Conservation (phyloP, 805 yeast species). For the Candida ponderosae region DNA sequence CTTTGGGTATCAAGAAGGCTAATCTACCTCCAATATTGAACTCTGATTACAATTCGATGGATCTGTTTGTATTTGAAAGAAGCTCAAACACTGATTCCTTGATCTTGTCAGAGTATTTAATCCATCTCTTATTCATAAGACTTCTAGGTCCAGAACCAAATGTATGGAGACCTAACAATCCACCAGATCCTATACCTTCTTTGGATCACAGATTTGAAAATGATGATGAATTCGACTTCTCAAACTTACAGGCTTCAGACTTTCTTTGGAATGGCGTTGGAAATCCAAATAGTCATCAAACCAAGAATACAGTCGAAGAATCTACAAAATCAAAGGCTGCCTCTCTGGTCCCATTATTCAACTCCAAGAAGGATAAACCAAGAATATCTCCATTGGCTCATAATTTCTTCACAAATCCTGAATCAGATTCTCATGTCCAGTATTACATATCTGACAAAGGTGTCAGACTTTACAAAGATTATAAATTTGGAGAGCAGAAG, state of each 20-base stretch:
- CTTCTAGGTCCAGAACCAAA: constrained; percentile 65
- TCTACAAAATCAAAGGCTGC: background rate
- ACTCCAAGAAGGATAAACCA: constrained; percentile 4
- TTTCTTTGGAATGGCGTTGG: background rate
- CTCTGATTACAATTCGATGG: constrained; percentile 64
- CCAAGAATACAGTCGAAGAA: too few species aligned
- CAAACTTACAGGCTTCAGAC: constrained; percentile 13
- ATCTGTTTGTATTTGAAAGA: constrained; percentile 61
- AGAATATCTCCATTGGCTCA: constrained; percentile 63
- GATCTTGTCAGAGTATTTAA: constrained; percentile 52
- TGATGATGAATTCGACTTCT: constrained; percentile 26
- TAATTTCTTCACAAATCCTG: constrained; percentile 79
- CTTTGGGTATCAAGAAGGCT: constrained; percentile 39
- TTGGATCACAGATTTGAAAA: constrained; percentile 24
- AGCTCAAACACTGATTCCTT: constrained; percentile 48
- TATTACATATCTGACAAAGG: constrained; percentile 67
- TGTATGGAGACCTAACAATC: constrained; percentile 53
- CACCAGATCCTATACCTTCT: constrained; percentile 41
- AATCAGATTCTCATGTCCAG: constrained; percentile 73
- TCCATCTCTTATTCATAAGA: constrained; percentile 53
- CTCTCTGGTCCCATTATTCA: background rate
- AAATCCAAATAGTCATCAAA: background rate
- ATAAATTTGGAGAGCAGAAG: constrained; percentile 23
- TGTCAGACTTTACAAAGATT: constrained; percentile 45
- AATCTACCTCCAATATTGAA: constrained; percentile 38